These are phyloP conservation scores for Babesia ovis DNA, from an alignment of 169 alveolate genomes.

Conservation along the genomic window DNA sequence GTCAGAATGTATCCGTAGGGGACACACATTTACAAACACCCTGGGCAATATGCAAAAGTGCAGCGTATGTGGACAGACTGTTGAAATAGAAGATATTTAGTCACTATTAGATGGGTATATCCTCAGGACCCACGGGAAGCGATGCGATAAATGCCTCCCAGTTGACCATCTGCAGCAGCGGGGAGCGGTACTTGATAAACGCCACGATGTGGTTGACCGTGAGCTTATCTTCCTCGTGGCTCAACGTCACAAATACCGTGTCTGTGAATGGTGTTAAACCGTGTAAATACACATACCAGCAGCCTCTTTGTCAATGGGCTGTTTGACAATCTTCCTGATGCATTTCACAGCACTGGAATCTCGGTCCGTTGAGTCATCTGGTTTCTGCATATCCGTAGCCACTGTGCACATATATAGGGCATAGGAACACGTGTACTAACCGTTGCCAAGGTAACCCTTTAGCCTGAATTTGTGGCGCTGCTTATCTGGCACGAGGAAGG, in stretches of 20 bases:
- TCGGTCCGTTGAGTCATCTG: slow-evolving; percentile 8
- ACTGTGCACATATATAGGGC: background rate
- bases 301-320: slow-evolving; percentile 26
- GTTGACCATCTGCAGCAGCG: slow-evolving; percentile 61
- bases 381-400: background rate
- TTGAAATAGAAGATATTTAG: slow-evolving; percentile 25
- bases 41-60: slow-evolving; percentile 6
- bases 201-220: slow-evolving; percentile 60
- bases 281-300: slow-evolving; percentile 14
- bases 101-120: slow-evolving; percentile 10
- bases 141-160: slow-evolving; percentile 60
- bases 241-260: slow-evolving; percentile 47
- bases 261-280: slow-evolving; percentile 25
- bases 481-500: slow-evolving; percentile 59
- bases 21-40: slow-evolving; percentile 20
- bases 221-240: slow-evolving; percentile 49
- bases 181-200: slow-evolving; percentile 55
- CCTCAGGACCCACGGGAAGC: slow-evolving; percentile 66
- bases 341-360: background rate
- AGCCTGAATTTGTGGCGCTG: slow-evolving; percentile 46
- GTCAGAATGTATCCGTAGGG: slow-evolving; percentile 5
- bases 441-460: slow-evolving; percentile 40
- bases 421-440: background rate
- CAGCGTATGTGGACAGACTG: slow-evolving; percentile 5
- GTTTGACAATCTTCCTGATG: slow-evolving; percentile 5